phyloP scores from a whole-genome alignment of 768 basidiomycete species.

The Lepiota brunneoincarnata region DNA sequence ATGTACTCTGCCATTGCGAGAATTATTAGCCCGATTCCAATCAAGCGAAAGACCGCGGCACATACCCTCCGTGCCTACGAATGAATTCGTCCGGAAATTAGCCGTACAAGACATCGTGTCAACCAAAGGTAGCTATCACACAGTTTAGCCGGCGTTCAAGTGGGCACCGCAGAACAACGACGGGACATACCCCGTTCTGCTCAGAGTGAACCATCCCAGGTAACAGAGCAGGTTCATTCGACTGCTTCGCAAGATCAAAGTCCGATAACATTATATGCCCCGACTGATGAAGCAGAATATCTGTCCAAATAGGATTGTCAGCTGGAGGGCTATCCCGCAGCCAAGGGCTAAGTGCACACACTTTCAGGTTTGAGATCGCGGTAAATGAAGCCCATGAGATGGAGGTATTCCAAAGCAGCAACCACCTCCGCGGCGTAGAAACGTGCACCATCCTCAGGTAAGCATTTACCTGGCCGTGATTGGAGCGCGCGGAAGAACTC shows the following conservation, averaged over 20 bases:
- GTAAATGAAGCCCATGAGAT: constrained; percentile 99
- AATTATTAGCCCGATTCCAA: constrained; percentile 3
- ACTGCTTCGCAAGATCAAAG: constrained; percentile 98
- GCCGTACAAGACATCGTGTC: constrained; percentile 98
- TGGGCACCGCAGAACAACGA: constrained; percentile 8
- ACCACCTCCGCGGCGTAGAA: constrained; percentile 99
- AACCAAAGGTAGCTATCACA: constrained; percentile 77
- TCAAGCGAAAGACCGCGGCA: constrained; percentile 17
- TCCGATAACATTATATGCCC: constrained; percentile 99
- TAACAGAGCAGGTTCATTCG: constrained; percentile 78
- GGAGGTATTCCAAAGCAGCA: constrained; percentile 96
- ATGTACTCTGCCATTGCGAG: constrained; percentile 79
- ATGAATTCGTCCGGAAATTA: constrained; percentile 97
- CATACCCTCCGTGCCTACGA: constrained; percentile 97
- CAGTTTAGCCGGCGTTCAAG: constrained; percentile 14
- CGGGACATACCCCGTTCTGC: constrained; percentile 76
- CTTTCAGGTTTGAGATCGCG: constrained; percentile 99
- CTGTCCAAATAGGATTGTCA: constrained; percentile 40
- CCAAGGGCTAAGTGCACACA: constrained; percentile 44
- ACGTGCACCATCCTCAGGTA: constrained; percentile 90
- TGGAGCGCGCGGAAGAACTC: constrained; percentile 99
- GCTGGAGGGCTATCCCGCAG: constrained; percentile 14
- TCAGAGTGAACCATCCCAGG: constrained; percentile 88
- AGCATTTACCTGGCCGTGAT: constrained; percentile 93
- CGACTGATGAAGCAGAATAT: constrained; percentile 95